Conservation (phyloP, 2,329 filamentous ascomycete species). For the Bimuria novae-zelandiae region DNA sequence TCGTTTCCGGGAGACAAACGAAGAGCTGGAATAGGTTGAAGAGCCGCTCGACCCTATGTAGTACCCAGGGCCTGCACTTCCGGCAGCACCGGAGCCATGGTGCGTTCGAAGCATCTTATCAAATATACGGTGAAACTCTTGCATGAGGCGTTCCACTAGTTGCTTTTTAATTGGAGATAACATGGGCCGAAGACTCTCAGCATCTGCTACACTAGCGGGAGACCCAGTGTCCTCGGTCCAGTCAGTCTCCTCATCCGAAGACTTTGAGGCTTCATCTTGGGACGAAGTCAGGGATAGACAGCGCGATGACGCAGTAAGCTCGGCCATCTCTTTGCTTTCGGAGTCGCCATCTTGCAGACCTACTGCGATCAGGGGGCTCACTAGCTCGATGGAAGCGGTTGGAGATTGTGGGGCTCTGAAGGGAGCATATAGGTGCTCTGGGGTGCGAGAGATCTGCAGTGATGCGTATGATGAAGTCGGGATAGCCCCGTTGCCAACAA, state of each 20-base stretch:
- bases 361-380: background rate
- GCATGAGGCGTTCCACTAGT: constrained; percentile 26
- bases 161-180: constrained; percentile 25
- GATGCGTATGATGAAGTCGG: background rate
- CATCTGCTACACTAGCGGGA: constrained; percentile 22
- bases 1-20: constrained; percentile 24
- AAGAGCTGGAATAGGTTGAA: constrained; percentile 21
- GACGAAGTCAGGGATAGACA: constrained; percentile 29
- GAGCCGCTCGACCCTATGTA: constrained; percentile 16
- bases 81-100: constrained; percentile 13
- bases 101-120: constrained; percentile 13
- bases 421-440: background rate
- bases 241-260: constrained; percentile 30
- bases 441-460: background rate
- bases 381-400: background rate
- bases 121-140: constrained; percentile 26
- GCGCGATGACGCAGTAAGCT: constrained; percentile 22
- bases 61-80: constrained; percentile 8
- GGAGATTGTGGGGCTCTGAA: background rate
- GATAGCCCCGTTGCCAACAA: background rate
- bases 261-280: constrained; percentile 13
- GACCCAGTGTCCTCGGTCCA: constrained; percentile 28
- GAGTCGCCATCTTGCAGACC: background rate
- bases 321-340: constrained; percentile 18
- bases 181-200: constrained; percentile 18